Conservation (phyloP, 78 protist species). For the Neovahlkampfia damariscottae region DNA sequence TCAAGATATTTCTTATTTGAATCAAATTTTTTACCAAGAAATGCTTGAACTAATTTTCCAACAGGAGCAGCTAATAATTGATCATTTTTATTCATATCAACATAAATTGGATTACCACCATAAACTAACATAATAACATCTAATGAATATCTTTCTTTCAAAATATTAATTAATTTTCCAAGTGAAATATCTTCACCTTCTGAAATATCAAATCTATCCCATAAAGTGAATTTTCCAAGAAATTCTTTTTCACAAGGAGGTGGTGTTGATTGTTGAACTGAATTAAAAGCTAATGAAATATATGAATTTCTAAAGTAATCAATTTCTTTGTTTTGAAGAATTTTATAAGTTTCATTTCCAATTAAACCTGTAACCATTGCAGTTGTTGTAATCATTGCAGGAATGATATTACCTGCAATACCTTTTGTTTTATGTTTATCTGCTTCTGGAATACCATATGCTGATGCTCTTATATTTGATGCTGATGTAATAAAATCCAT, state of each 20-base stretch:
- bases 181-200: background rate
- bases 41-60: too few relatives aligned
- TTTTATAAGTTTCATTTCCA: conserved; percentile 18
- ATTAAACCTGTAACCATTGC: conserved; percentile 50
- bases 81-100: too few relatives aligned
- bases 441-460: conserved; percentile 27
- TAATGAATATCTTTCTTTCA: too few relatives aligned
- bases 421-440: background rate
- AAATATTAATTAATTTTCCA: background rate
- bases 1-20: too few relatives aligned
- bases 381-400: conserved; percentile 62
- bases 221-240: conserved; percentile 9
- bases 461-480: conserved; percentile 38
- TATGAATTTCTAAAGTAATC: background rate
- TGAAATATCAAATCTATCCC: conserved; percentile 4
- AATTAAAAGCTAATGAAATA: background rate
- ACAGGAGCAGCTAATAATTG: too few relatives aligned
- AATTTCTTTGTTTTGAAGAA: background rate
- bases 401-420: conserved; percentile 48
- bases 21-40: too few relatives aligned
- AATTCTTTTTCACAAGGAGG: background rate
- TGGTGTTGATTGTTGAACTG: background rate
- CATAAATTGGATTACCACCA: too few relatives aligned
- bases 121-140: too few relatives aligned
- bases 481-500: conserved; percentile 32